A percentile compares a stretch with the other conserved stretches of the same genome.
Evolutionary conservation across 805 yeast genomes (phyloP).

Genomic region (Yamadazyma sp.): DNA sequence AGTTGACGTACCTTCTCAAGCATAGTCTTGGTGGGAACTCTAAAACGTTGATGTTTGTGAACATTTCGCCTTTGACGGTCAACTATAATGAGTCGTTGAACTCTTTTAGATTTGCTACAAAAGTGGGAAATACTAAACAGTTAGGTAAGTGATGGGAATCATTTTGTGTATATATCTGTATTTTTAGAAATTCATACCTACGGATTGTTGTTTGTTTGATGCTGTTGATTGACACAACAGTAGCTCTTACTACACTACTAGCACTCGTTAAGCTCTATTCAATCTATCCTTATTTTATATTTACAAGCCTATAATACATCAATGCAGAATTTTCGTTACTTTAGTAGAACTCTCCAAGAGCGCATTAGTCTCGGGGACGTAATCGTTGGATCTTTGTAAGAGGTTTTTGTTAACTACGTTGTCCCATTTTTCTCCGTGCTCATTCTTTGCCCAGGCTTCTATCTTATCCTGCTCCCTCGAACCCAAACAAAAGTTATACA

Average conservation of each 20-base stretch:
- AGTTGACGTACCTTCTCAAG: conserved; percentile 79
- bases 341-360: conserved; percentile 12
- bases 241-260: no score
- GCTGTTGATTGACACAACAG: no score
- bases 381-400: conserved; percentile 29
- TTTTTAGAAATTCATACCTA: no score
- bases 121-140: conserved; percentile 60
- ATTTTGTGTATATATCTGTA: no score
- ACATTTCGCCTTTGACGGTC: conserved; percentile 63
- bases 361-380: conserved; percentile 28
- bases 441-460: conserved; percentile 32
- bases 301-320: conserved; percentile 8
- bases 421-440: conserved; percentile 31
- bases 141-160: conserved; percentile 3
- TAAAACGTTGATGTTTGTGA: conserved; percentile 91
- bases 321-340: background rate
- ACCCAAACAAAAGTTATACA: conserved; percentile 46
- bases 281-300: no score
- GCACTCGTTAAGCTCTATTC: no score
- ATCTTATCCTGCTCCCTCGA: conserved; percentile 29
- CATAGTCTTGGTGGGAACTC: conserved; percentile 83
- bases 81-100: conserved; percentile 78
- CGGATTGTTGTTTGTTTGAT: no score
- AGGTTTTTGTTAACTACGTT: conserved; percentile 22
- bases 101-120: conserved; percentile 85